Evolutionary conservation across 2,329 filamentous ascomycete species (phyloP).

Genomic region (Neonectria punicea): DNA sequence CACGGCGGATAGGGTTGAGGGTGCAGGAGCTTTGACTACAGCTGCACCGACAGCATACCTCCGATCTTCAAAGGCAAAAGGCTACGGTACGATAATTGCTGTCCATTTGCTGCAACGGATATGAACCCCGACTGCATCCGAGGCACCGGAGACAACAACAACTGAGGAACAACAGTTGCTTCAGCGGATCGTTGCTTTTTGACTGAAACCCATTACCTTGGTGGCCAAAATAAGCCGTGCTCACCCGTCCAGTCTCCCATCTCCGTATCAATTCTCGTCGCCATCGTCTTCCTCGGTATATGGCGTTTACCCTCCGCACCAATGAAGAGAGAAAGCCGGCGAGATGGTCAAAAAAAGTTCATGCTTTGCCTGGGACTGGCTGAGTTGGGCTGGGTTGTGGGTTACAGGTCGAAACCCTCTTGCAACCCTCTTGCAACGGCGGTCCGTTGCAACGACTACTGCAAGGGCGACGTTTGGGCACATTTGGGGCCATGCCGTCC

Average conservation of each 20-base stretch:
- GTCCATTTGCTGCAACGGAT: neutral
- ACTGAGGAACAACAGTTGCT: neutral
- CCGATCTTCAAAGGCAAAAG: neutral
- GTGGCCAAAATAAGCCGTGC: neutral
- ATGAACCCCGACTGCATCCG: conserved; percentile 19
- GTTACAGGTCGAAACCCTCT: conserved; percentile 32
- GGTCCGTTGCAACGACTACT: conserved; percentile 38
- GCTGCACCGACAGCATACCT: neutral
- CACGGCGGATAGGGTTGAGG: neutral
- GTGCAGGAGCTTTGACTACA: neutral
- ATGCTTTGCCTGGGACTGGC: neutral
- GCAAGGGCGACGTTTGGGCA: conserved; percentile 34
- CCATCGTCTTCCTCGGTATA: neutral
- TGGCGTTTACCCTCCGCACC: neutral
- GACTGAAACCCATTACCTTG: neutral
- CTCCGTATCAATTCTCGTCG: neutral
- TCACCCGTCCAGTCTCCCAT: neutral
- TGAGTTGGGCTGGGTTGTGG: conserved; percentile 11
- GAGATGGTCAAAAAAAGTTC: conserved; percentile 7
- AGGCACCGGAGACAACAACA: conserved; percentile 14
- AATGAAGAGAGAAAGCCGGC: neutral
- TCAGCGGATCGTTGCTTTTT: neutral
- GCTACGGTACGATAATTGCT: too few relatives aligned
- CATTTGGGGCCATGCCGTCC: conserved; percentile 33
- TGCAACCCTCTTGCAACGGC: too few relatives aligned